Conservation (phyloP, 1,139 yeast species). For the Schizosaccharomyces versatilis region DNA sequence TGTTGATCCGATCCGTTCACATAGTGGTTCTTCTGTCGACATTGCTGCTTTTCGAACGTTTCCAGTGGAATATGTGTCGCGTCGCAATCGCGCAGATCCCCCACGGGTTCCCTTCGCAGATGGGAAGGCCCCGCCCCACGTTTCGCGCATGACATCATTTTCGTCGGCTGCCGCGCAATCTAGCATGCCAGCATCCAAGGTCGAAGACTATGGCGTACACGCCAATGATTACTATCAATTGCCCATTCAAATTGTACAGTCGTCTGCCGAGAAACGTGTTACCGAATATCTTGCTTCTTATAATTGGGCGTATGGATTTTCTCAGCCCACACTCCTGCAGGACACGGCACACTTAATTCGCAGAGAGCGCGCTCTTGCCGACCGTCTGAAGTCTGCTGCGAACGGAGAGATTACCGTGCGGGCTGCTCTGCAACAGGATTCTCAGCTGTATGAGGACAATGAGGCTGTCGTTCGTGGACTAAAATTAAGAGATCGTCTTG, state of each 20-base stretch:
- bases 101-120: neutral
- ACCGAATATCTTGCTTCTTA: constrained; percentile 28
- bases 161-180: constrained; percentile 6
- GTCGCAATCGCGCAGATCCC: constrained; percentile 7
- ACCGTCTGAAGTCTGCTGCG: too few relatives aligned
- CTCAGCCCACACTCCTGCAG: constrained; percentile 18
- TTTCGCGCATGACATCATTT: constrained; percentile 3
- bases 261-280: constrained; percentile 29
- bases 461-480: too few relatives aligned
- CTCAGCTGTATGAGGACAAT: too few relatives aligned
- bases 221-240: constrained; percentile 50
- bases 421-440: too few relatives aligned
- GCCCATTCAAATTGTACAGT: constrained; percentile 41
- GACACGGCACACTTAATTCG: too few relatives aligned
- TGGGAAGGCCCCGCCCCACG: neutral
- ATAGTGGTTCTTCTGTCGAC: constrained; percentile 44
- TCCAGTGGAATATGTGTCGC: constrained; percentile 25
- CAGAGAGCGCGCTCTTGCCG: too few relatives aligned
- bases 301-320: constrained; percentile 28
- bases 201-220: constrained; percentile 48
- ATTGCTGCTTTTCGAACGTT: constrained; percentile 83
- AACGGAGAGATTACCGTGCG: too few relatives aligned
- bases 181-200: constrained; percentile 27
- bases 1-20: constrained; percentile 52
- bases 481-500: too few relatives aligned